Percentiles rank a stretch among this genome's conserved stretches.
These are phyloP conservation scores for Trichosanthes cucumerina DNA, from an alignment of 306 rosid genomes.

Conservation along the genomic window DNA sequence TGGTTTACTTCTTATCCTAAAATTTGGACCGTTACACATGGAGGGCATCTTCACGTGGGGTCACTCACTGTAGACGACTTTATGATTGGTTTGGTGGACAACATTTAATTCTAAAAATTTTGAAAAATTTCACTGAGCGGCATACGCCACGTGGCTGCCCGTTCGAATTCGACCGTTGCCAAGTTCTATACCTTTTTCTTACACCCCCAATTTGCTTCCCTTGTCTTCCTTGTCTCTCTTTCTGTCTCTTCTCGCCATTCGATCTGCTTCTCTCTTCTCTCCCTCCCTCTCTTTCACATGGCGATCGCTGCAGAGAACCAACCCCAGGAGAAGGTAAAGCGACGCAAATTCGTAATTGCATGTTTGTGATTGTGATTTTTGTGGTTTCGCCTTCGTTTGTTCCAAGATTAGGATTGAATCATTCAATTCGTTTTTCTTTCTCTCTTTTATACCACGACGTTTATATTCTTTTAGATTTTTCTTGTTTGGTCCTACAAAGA, in stretches of 20 bases:
- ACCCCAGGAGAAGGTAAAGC: slow-evolving; percentile 47
- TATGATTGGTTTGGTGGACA: neutral
- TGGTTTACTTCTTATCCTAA: neutral
- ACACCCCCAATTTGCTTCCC: slow-evolving; percentile 3
- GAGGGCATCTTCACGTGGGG: neutral
- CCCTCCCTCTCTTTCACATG: slow-evolving; percentile 27
- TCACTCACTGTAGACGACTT: neutral
- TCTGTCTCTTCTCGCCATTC: slow-evolving; percentile 7
- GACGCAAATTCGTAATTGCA: neutral
- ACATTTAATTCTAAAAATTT: slow-evolving; percentile 11
- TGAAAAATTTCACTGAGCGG: slow-evolving; percentile 32
- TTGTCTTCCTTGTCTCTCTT: slow-evolving; percentile 9
- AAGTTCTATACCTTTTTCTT: slow-evolving; percentile 2
- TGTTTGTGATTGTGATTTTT: neutral
- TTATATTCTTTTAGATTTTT: neutral
- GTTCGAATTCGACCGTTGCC: slow-evolving; percentile 78
- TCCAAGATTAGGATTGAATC: neutral
- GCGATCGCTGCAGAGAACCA: slow-evolving; percentile 69
- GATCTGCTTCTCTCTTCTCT: slow-evolving; percentile 9
- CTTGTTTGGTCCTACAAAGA: neutral
- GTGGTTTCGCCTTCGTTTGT: neutral
- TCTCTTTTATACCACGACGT: neutral
- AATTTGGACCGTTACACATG: neutral
- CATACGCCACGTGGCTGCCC: slow-evolving; percentile 40
- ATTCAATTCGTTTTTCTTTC: neutral